A percentile compares a stretch with the other conserved stretches of the same genome.
phyloP scores from a whole-genome alignment of 2,329 filamentous ascomycete species.

The Simplicillium aogashimaense region DNA sequence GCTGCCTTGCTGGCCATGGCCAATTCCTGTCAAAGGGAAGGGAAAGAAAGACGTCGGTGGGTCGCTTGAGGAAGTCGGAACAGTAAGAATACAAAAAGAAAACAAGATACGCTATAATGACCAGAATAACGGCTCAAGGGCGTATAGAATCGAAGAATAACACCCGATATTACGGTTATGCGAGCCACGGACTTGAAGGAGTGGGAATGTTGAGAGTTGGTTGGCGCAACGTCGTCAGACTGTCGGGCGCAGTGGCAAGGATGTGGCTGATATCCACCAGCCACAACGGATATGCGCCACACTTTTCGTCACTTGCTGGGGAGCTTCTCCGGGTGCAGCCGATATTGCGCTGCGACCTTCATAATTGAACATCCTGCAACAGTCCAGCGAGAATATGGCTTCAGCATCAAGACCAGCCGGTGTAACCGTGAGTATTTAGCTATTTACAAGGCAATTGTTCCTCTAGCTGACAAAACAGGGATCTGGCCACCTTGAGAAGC shows the following conservation, averaged over 20 bases:
- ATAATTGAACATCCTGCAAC: too few species aligned
- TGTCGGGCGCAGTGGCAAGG: constrained; percentile 4
- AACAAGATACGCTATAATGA: too few species aligned
- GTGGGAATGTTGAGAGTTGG: constrained; percentile 1
- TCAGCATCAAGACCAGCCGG: not conserved
- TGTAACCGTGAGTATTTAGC: constrained; percentile 7
- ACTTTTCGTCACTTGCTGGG: constrained; percentile 1
- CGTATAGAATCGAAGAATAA: not conserved
- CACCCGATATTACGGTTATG: not conserved
- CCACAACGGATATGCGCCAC: constrained; percentile 3
- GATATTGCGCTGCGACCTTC: too few species aligned
- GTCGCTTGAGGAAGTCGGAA: constrained; percentile 4
- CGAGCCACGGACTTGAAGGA: not conserved
- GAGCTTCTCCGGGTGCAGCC: constrained; percentile 2
- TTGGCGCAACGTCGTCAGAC: constrained; percentile 1
- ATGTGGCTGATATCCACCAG: constrained; percentile 1
- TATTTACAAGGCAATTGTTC: constrained; percentile 8
- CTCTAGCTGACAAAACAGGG: constrained; percentile 13
- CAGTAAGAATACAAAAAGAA: too few species aligned
- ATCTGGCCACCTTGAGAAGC: constrained; percentile 27
- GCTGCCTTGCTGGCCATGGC: constrained; percentile 63
- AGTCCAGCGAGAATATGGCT: not conserved
- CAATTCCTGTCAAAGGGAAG: constrained; percentile 4
- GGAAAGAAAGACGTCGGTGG: not conserved
- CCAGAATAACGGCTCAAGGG: too few species aligned